Conservation (phyloP, 495 filamentous ascomycete genomes). For the Penicillium cataractarum region DNA sequence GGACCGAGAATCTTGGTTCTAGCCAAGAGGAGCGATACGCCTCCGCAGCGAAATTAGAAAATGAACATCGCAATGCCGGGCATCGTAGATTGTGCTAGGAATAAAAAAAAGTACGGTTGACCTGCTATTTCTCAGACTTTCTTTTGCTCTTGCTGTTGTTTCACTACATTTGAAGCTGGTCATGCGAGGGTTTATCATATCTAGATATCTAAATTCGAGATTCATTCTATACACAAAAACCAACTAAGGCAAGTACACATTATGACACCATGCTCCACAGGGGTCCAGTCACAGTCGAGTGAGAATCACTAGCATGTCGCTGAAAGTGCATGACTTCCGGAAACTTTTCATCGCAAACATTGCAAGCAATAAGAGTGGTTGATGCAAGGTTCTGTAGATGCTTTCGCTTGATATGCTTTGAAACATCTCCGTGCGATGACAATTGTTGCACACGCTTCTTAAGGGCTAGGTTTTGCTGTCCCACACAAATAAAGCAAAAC, state of each 20-base stretch:
- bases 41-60: no score
- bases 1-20: no score
- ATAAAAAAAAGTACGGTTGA: neutral
- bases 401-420: constrained; percentile 48
- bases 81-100: no score
- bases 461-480: constrained; percentile 34
- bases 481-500: constrained; percentile 43
- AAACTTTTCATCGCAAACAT: constrained; percentile 23
- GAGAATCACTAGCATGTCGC: constrained; percentile 22
- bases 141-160: neutral
- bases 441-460: constrained; percentile 34
- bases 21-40: no score
- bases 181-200: neutral
- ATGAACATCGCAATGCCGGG: no score
- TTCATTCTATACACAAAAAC: neutral
- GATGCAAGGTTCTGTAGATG: constrained; percentile 34
- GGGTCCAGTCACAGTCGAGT: constrained; percentile 21
- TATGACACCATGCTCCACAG: neutral
- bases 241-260: neutral
- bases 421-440: constrained; percentile 36
- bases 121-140: neutral
- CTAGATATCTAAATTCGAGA: neutral
- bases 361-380: constrained; percentile 19
- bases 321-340: constrained; percentile 23
- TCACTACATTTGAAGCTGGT: neutral